Base-by-base conservation (phyloP, 1,284 basidiomycete species). In the Ganoderma boninense region DNA sequence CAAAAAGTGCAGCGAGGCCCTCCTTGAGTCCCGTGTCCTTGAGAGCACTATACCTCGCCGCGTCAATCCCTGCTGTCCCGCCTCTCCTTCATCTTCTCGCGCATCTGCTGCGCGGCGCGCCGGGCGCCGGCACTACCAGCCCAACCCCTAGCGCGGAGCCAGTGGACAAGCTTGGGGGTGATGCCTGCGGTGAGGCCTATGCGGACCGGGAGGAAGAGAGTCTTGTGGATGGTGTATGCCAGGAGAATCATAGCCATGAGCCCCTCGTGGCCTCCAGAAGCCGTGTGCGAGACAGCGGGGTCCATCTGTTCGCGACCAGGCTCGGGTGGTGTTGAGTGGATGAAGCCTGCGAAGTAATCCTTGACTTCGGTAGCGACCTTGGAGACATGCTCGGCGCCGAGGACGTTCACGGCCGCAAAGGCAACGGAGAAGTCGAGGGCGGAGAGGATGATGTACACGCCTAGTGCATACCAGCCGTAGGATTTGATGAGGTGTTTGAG, bases 201-300 rank as follows among this genome's bases (percentile, higher is more conserved):
- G 29, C 98, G 85, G 26, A 99, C 81, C 7, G 98, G 97, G n/a
- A 99, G 80, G 77, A 99, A 92, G 0, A 96, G 80, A 0, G 96
- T 98, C 84, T 99, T 99, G 87, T 99, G 97, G 66, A 99, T 91
- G 10, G 95, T 94, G 81, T 97, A 99, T 8, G 98, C 97, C 70
- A 99, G 84, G 0, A 96, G 90, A 54, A 96, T 83, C 89, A 98
- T 98, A 44, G 97, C 96, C 82, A 95, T 97, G 10, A 98, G 82
- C 38, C 93, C 89, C 77, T 94, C 92, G 3, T 89, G 85, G 2
- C 88, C 87, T 38, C 79, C 78, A 16, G 71, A 65, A 62, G 32
- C 49, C 42, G 72, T 74, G 61, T 75, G 73, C 18, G 73, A 71
- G 8, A 76, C 74, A 4, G 80, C 76, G 54, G 74, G 75, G 46